These are phyloP conservation scores for Podila epicladia DNA, from an alignment of 192 early-diverging fungal species.

Conservation along the genomic window DNA sequence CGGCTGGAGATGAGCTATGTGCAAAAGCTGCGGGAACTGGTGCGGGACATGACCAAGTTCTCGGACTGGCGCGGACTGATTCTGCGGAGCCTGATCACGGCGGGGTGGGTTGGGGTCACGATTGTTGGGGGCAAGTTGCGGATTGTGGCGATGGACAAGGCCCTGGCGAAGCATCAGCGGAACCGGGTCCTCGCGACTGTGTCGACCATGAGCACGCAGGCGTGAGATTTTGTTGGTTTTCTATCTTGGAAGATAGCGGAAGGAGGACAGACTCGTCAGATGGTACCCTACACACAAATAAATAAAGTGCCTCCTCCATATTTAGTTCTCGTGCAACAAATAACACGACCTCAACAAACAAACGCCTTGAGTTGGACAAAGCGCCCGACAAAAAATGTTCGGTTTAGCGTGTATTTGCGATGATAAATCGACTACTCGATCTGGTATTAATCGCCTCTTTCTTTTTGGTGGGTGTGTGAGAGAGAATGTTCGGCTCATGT, in stretches of 20 bases:
- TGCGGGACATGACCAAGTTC: conserved; percentile 43
- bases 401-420: no score
- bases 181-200: conserved; percentile 32
- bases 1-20: conserved; percentile 35
- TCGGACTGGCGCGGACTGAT: conserved; percentile 45
- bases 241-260: no score
- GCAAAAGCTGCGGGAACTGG: conserved; percentile 27
- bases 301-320: no score
- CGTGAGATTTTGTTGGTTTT: background rate
- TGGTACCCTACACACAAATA: no score
- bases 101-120: conserved; percentile 45
- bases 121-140: conserved; percentile 43
- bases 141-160: conserved; percentile 46
- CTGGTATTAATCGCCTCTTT: background rate
- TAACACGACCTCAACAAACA: no score
- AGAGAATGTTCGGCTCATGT: background rate
- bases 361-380: no score
- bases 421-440: no score
- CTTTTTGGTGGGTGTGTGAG: background rate
- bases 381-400: no score
- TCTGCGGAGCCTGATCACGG: conserved; percentile 38
- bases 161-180: conserved; percentile 34
- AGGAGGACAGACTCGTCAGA: no score
- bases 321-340: no score
- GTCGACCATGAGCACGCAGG: conserved; percentile 4